phyloP scores from a whole-genome alignment of 129 eudicot species.

The Chrysanthemum lavandulifolium region DNA sequence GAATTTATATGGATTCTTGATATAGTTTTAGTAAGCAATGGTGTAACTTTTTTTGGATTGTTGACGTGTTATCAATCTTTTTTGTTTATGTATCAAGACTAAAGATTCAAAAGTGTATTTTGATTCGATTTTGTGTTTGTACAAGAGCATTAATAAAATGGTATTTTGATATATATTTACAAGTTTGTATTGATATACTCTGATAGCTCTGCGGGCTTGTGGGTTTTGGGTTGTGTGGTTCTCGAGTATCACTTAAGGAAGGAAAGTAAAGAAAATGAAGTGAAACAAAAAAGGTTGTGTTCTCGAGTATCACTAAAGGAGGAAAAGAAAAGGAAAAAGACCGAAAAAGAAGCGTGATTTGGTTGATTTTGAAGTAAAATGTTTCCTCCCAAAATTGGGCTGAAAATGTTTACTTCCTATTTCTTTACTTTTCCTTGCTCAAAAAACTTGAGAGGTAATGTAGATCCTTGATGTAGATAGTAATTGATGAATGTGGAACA shows the following conservation, averaged over 20 bases:
- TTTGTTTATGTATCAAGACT: not conserved
- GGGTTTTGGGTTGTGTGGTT: not conserved
- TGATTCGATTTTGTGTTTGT: not conserved
- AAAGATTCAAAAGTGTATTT: not conserved
- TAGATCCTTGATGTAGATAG: not conserved
- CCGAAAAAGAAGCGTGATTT: too few species aligned
- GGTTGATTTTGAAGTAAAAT: too few species aligned
- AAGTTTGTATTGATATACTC: not conserved
- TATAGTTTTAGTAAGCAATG: not conserved
- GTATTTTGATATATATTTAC: not conserved
- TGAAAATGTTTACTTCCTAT: too few species aligned
- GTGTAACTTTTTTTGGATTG: not conserved
- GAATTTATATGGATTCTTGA: constrained; percentile 11
- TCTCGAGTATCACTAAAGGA: too few species aligned
- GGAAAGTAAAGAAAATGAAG: too few species aligned
- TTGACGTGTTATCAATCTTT: not conserved
- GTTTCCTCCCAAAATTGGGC: too few species aligned
- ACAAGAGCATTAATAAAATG: constrained; percentile 7
- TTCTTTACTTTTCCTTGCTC: too few species aligned
- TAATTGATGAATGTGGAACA: not conserved
- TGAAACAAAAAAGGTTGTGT: too few species aligned
- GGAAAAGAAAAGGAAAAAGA: too few species aligned
- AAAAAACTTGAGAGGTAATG: too few species aligned
- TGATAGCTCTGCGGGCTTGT: not conserved
- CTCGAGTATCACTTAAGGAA: too few species aligned